Evolutionary conservation across 495 filamentous ascomycete genomes (phyloP).

Genomic region (Parachaetomium inaequale): DNA sequence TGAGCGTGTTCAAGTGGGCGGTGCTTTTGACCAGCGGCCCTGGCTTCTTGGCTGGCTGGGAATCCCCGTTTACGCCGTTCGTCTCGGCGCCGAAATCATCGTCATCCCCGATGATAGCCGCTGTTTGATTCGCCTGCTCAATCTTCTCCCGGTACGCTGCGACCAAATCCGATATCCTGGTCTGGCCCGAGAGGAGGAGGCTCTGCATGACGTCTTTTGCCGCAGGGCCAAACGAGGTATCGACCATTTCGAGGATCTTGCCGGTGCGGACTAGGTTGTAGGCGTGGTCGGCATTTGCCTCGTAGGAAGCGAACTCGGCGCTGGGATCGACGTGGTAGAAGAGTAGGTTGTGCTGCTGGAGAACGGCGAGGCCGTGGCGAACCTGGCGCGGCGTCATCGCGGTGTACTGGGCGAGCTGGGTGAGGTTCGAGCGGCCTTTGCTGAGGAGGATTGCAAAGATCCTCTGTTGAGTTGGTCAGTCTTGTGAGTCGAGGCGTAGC

Average conservation of each 20-base stretch:
- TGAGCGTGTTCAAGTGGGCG: slow-evolving; percentile 36
- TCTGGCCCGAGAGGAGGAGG: slow-evolving; percentile 73
- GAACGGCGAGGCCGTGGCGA: slow-evolving; percentile 72
- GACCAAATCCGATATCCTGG: slow-evolving; percentile 65
- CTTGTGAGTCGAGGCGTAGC: slow-evolving; percentile 4
- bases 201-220: slow-evolving; percentile 69
- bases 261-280: slow-evolving; percentile 78
- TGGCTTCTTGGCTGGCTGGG: slow-evolving; percentile 18
- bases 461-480: slow-evolving; percentile 44
- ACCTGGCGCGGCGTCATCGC: slow-evolving; percentile 64
- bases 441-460: slow-evolving; percentile 76
- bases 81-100: slow-evolving; percentile 14
- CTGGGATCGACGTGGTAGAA: slow-evolving; percentile 66
- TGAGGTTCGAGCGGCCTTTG: slow-evolving; percentile 70
- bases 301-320: slow-evolving; percentile 67
- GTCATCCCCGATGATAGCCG: slow-evolving; percentile 16
- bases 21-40: slow-evolving; percentile 30
- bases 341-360: slow-evolving; percentile 84
- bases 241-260: slow-evolving; percentile 73
- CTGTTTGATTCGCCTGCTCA: slow-evolving; percentile 29
- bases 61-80: slow-evolving; percentile 28
- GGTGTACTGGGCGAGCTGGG: slow-evolving; percentile 62
- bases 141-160: slow-evolving; percentile 40
- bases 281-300: slow-evolving; percentile 67
- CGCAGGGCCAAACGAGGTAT: slow-evolving; percentile 62